Conservation (phyloP, 2,329 filamentous ascomycete species). For the Colletotrichum filicis region DNA sequence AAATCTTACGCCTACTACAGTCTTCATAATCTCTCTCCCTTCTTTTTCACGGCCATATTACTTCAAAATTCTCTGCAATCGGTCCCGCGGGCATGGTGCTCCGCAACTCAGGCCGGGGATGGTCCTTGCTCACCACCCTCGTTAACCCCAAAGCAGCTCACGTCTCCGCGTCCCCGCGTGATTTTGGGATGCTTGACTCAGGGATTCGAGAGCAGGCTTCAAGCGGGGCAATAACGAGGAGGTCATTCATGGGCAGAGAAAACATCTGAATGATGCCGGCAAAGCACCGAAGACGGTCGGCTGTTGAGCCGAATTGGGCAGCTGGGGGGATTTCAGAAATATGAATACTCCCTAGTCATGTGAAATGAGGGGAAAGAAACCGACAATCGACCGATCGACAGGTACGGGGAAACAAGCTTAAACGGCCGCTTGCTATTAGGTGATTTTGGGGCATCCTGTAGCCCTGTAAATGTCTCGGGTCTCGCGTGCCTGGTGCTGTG, state of each 20-base stretch:
- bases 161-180: not conserved
- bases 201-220: not conserved
- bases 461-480: not conserved
- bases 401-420: conserved; percentile 27
- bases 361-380: not conserved
- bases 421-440: not conserved
- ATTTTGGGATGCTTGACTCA: conserved; percentile 5
- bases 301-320: not conserved
- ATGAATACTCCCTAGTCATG: too few species aligned
- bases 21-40: not conserved
- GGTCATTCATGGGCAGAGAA: not conserved
- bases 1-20: too few species aligned
- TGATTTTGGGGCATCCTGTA: not conserved
- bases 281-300: conserved; percentile 1
- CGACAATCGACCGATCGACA: conserved; percentile 9
- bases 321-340: not conserved
- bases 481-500: not conserved
- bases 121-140: not conserved
- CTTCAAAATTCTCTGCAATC: not conserved
- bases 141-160: not conserved
- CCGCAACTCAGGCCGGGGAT: not conserved
- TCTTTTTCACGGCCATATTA: not conserved
- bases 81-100: not conserved
- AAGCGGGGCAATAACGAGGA: not conserved
- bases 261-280: not conserved